Base-by-base conservation (phyloP, 1,284 basidiomycete species). In the Inonotus hispidus region DNA sequence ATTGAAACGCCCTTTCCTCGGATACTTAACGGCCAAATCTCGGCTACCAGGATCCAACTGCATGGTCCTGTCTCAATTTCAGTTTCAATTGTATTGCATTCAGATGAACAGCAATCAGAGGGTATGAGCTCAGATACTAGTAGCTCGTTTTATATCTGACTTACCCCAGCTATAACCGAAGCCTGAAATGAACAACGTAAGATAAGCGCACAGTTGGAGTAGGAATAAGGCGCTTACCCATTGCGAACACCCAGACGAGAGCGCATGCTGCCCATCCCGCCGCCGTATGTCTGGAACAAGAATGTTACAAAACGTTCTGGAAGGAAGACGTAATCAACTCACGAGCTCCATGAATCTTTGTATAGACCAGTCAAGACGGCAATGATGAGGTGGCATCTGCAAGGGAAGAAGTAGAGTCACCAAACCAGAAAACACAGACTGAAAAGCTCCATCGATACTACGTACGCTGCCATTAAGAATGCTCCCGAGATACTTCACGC, bases 1-100 rank as follows among this genome's bases (percentile, higher is more conserved):
- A 88, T 85, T 1, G 85, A 87, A 43, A 88, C 68, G 39, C 85
- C 86, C 71, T 88, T 88, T 53, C 85, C 82, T 61, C 85, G 84
- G 59, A 86, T 77, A 64, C 80, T 83, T 62, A 88, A 68, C 16
- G 84, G 85, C 82, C 83, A 87, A 56, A 87, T 85, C 67, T 77
- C 85, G 7, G 85, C 81, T 13, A 85, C 80, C 49, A 87, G 70
- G 68, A 87, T 84, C 85, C 85, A 87, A 19, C 82, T 75, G 65
- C 83, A 85, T 7, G 85, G 85, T 25, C 79, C 76, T 78, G 43
- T 13, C 50, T 19, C 19, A 11, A 29, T 56, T 39, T 58, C 32
- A 10, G 58, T 27, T 38, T 8, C 4, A 19, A 13, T 25, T 23
- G 13, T 19, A 41, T 29, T 58, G 43, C 23, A 21, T 7, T 7